Conservation (phyloP, 805 yeast species). For the Saccharomycopsis schoenii region DNA sequence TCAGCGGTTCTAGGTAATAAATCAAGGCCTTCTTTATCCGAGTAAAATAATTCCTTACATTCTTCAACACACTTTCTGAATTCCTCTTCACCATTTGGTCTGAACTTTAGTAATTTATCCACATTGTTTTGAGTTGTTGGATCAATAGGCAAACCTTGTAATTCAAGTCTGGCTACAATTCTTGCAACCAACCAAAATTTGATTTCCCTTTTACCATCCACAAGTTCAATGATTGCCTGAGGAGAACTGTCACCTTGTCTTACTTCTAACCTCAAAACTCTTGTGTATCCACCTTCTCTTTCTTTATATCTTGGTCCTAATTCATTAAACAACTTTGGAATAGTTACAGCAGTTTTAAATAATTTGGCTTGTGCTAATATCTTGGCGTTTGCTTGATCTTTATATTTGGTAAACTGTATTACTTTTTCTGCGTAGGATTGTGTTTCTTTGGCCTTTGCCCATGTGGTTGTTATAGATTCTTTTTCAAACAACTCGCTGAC, state of each 20-base stretch:
- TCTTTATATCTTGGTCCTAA: slow-evolving; percentile 52
- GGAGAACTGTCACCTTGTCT: slow-evolving; percentile 86
- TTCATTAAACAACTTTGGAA: slow-evolving; percentile 60
- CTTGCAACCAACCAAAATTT: slow-evolving; percentile 72
- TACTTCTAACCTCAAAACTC: slow-evolving; percentile 76
- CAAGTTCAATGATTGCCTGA: slow-evolving; percentile 79
- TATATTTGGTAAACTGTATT: slow-evolving; percentile 34
- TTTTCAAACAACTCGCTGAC: slow-evolving; percentile 59
- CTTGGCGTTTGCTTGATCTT: slow-evolving; percentile 24
- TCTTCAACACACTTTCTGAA: slow-evolving; percentile 57
- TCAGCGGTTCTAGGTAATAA: slow-evolving; percentile 3
- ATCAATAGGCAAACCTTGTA: slow-evolving; percentile 47
- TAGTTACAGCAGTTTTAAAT: slow-evolving; percentile 37
- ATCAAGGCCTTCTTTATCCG: slow-evolving; percentile 15
- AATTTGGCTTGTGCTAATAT: slow-evolving; percentile 32
- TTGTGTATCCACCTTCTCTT: slow-evolving; percentile 76
- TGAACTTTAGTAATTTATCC: slow-evolving; percentile 35
- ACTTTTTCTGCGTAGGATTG: slow-evolving; percentile 53
- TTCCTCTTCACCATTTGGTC: slow-evolving; percentile 40
- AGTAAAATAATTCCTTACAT: slow-evolving; percentile 38
- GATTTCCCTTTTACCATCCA: slow-evolving; percentile 62
- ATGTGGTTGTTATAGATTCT: slow-evolving; percentile 63
- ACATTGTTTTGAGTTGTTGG: slow-evolving; percentile 48
- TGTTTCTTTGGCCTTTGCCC: slow-evolving; percentile 65
- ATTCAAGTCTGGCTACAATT: slow-evolving; percentile 69